Base-by-base conservation (phyloP, 805 yeast genomes). In the Yamadazyma sp. region DNA sequence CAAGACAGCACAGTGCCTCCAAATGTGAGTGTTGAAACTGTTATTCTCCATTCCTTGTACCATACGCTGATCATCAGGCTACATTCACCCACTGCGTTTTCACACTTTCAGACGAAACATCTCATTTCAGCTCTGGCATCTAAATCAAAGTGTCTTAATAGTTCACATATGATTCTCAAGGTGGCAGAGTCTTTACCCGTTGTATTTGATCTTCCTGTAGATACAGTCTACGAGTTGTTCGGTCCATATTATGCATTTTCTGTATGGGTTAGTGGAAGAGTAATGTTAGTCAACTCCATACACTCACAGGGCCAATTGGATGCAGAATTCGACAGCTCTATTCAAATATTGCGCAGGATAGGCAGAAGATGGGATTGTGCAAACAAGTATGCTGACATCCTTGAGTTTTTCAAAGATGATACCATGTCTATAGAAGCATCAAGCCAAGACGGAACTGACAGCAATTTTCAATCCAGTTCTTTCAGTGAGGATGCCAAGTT, bases 161-260 rank as follows among this genome's bases (percentile, higher is more conserved):
- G 50, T 3, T 40, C 50, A 2, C 35, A 38, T 16, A 29, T 24
- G 16, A 36, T 49, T 6, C 15, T 49, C 5, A 31, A 35, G 10
- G 17, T 47, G 13, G 28, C 46, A 2, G 34, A 41, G 22, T 11
- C 39, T 5, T 38, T 41, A 7, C 38, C 47, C 2, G 14, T 19
- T 15, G 35, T 35, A 13, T 40, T 42, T 12, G 29, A 36, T 12
- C 11, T 26, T 5, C 32, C 38, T 11, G 41, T 20, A 7, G 40
- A 33, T n/a, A 11, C 29, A 2, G 42, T 47, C 4, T 44, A 44
- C 25, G 44, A 35, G 26, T 11, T 42, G 4, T 37, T 47, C 22
- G 53, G 53, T 1, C 53, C 53, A 2, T 44, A 45, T 24, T 49
- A 47, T 38, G 47, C 52, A 2, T 49, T 49, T 37, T 29, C 46